Evolutionary conservation across 176 grass and related monocot species (phyloP), one percentile per base, ranked within the genome.

Genomic region (Avena eriantha): DNA sequence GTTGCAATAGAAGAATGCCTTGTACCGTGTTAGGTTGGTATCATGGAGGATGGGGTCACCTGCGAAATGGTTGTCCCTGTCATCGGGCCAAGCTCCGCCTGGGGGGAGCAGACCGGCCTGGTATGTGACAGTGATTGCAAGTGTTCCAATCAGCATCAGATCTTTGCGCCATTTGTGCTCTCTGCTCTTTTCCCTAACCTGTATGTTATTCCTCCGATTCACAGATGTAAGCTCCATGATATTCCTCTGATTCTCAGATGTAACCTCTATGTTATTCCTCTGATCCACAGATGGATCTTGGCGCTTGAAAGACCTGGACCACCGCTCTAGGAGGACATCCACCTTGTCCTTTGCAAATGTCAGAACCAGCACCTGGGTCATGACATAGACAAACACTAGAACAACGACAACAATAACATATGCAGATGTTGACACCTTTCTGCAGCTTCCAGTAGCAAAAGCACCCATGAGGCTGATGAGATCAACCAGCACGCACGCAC

Each of bases 151-250:
- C 7, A 93, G 69, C 69, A 86, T 91, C 13, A 93, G 59, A 82
- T 88, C 89, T 88, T 90, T 90, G 21, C 92, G 69, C 89, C 89
- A 91, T 84, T 91, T 91, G 33, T 81, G 81, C 9, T 80, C 89
- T 46, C 76, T 46, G 76, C 19, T 83, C 33, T 59, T 82, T 4
- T 51, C 67, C 7, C 5, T 82, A 70, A 49, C 26, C 55, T 33
- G 31, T 31, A 8, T 70, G 59, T 29, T 80, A 51, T 5, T 79
- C 14, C 22, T 70, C 58, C 0, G 19, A 61, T 69, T 35, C 31
- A 54, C 33, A 4, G 57, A 22, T 57, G 51, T 21, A 57, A 57
- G 18, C 18, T 57, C 18, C 8, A 57, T 8, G 17, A 5, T 57
- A 59, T 59, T 53, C 14, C 14, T 53, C 50, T 53, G 50, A 53